Evolutionary conservation across 768 basidiomycete species (phyloP), one percentile per base, ranked within the genome.

Genomic region (Trametes villosa): DNA sequence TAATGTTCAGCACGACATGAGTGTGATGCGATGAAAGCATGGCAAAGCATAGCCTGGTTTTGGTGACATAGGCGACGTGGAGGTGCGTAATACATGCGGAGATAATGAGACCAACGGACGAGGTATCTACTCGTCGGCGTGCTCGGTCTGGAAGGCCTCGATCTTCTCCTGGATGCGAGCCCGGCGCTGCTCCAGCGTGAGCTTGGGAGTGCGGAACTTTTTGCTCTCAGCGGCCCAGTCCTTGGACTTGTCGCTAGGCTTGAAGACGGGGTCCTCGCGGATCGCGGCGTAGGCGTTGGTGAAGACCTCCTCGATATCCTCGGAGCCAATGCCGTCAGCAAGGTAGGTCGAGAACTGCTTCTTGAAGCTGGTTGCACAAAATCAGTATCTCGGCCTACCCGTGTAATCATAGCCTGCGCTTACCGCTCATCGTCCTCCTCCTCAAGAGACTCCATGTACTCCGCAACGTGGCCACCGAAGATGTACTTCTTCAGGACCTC

Each of bases 361-460:
- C 83, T 96, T 97, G 85, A 96, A 96, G 70, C 92, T 94, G 63
- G 13, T 13, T 22, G 11, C 1, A 4, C n/a, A 8, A 24, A 40
- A 31, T 33, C 20, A 31, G n/a, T 42, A 60, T 62, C n/a, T 36
- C 53, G 69, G 27, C 67, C 31, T 52, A 48, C 17, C 2, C n/a
- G 3, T 11, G 17, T 3, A 24, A 57, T 12, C 50, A 54, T 45
- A 29, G n/a, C n/a, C n/a, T n/a, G 36, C 12, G 72, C 83, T 63
- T 67, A 87, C 87, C 95, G 86, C 79, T 98, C 96, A 70, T 98
- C 97, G 73, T 99, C 97, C 81, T 99, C 97, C 84, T 99, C 97
- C 81, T 99, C 97, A 54, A 98, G 81, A 58, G 88, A 91, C 80
- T 98, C 93, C 97, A 99, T 99, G 84, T 98, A 99, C 79, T 98